Evolutionary conservation across 2,329 filamentous ascomycete species (phyloP).

Genomic region (Aspergillus udagawae): DNA sequence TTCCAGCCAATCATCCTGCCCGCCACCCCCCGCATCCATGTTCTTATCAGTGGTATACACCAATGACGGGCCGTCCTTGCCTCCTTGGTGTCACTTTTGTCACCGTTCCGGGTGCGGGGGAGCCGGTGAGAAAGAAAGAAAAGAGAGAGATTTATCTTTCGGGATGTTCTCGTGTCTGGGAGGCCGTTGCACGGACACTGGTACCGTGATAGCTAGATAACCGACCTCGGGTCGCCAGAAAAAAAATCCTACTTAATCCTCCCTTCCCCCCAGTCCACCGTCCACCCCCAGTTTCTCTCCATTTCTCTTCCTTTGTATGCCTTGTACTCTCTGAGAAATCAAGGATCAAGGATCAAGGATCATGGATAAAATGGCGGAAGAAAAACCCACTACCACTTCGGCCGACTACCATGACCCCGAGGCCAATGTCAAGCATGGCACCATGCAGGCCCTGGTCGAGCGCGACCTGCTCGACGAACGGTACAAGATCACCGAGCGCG

Average conservation of each 20-base stretch:
- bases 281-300: not conserved
- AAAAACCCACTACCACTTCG: constrained; percentile 7
- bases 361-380: constrained; percentile 5
- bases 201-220: not conserved
- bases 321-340: no score
- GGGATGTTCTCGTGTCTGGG: no score
- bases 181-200: no score
- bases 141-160: no score
- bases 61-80: not conserved
- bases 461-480: constrained; percentile 39
- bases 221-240: not conserved
- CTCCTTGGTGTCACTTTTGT: no score
- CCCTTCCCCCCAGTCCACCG: not conserved
- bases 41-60: not conserved
- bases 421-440: constrained; percentile 15
- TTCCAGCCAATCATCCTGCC: not conserved
- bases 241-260: not conserved
- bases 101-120: no score
- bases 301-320: no score
- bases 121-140: not conserved
- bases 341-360: no score
- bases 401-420: constrained; percentile 4
- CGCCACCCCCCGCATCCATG: not conserved
- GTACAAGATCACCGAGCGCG: constrained; percentile 38
- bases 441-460: constrained; percentile 34